A percentile compares a stretch with the other conserved stretches of the same genome.
Evolutionary conservation across 768 basidiomycete genomes (phyloP).

Genomic region (Rhizopogon sp.): DNA sequence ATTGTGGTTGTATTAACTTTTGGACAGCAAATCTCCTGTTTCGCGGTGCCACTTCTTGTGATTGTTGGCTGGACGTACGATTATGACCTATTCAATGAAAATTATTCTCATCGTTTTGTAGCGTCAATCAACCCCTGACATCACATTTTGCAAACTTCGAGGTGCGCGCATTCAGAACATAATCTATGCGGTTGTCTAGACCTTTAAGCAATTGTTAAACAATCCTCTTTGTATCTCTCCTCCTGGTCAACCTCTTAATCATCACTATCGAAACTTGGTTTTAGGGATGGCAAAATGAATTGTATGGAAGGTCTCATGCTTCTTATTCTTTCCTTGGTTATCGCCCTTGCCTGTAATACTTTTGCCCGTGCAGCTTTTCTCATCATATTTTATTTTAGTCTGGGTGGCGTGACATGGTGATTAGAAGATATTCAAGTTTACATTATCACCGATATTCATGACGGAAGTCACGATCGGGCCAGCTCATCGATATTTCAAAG

Average conservation of each 20-base stretch:
- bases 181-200: no score
- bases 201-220: constrained; percentile 43
- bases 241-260: constrained; percentile 82
- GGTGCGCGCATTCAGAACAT: constrained; percentile 30
- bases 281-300: constrained; percentile 78
- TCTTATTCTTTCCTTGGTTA: constrained; percentile 31
- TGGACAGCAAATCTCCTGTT: constrained; percentile 74
- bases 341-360: constrained; percentile 34
- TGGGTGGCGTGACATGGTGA: constrained; percentile 2
- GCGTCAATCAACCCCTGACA: constrained; percentile 65
- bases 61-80: constrained; percentile 83
- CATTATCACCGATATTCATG: no score
- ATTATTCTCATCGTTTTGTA: constrained; percentile 18
- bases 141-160: constrained; percentile 87
- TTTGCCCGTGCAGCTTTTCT: neutral
- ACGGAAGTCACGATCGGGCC: no score
- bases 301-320: constrained; percentile 90
- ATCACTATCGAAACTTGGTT: constrained; percentile 13
- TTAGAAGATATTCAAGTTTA: no score
- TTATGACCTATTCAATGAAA: constrained; percentile 9
- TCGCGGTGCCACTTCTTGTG: constrained; percentile 84
- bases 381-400: neutral
- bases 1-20: neutral
- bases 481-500: no score
- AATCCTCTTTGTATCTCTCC: constrained; percentile 81